Base-by-base conservation (phyloP, 768 basidiomycete species). In the Rhodocollybia butyracea region DNA sequence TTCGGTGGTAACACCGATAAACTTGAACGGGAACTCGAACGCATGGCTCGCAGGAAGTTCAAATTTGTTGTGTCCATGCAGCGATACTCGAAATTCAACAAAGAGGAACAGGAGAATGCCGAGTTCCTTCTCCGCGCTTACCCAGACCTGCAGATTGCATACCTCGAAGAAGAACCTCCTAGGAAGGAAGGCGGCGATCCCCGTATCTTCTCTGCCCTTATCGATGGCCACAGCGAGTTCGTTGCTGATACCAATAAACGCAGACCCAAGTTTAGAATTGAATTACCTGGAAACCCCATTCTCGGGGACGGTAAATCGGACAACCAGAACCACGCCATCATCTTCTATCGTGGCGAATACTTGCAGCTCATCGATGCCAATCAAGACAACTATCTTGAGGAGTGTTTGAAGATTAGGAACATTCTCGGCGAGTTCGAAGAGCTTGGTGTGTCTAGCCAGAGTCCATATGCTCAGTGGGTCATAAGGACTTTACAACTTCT, bases 1-100 rank as follows among this genome's bases (percentile, higher is more conserved):
- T 98, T 94, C 63, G 96, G 97, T 38, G 96, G 95, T 13, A 98
- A 98, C 73, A 97, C 96, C 2, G 97, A 98, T 72, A 91, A 86
- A 67, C 82, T 98, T 42, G 97, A 98, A 70, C 85, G 91, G 30
- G 97, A 98, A 71, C 81, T 98, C 47, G 97, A 98, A 71, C 85
- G 94, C 46, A 98, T 98, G 96, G 89, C 94, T 8, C 83, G 96
- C 38, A 83, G 97, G 66, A 98, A 98, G 77, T 99, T 98, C 86
- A 97, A 98, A 71, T 98, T 98, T 63, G 84, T 98, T 61, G 94
- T 98, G 26, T 98, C 96, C 47, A 98, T 98, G 97, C 97, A 98
- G 71, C 86, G 97, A 30, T 98, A 97, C 73, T 91, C 93, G 63
- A 98, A 98, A 74, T 99, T 99, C 81, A 97, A 94, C 81, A 94